Evolutionary conservation across 202 grass and related monocot genomes (phyloP), one percentile per base, ranked within the genome.

Genomic region (Miscanthus sacchariflorus): DNA sequence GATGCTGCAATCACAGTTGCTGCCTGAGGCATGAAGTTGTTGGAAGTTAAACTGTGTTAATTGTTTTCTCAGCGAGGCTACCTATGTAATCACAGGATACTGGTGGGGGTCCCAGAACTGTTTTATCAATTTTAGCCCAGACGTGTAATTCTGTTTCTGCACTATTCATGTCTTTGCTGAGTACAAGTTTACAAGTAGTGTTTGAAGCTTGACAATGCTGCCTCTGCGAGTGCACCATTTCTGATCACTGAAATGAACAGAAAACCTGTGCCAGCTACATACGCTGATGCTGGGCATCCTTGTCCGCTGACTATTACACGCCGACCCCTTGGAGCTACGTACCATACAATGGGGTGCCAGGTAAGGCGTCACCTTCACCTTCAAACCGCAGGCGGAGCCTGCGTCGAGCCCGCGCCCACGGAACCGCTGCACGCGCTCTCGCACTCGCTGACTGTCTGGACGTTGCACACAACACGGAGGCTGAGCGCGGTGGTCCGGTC

Each of bases 61-160:
- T 89, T 89, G 74, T 86, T 79, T 85, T 54, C 78, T 13, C 21
- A 49, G 74, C 56, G 19, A 40, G 30, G 61, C 71, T 70, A 40
- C 78, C 52, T 54, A 74, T 92, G 83, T 86, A 86, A 86, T 80
- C 79, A 78, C 79, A 89, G 19, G 42, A 87, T 78, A 48, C 82
- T 83, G 24, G 18, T 36, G 11, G 17, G 72, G 45, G 6, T 49
- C 56, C 71, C 7, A 28, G n/a, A 83, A 59, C 75, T 92, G 79
- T 89, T 54, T 83, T 74, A 7, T 58, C 48, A 83, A 50, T 83
- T 86, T 68, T 15, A 85, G 39, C 50, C 36, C 86, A 88, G 78
- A 40, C 10, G 21, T 78, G 39, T 35, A 80, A 68, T 27, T 59
- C 71, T 78, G 78, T 78, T 68, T 78, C 68, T 78, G 44, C 45